A percentile compares a stretch with the other conserved stretches of the same genome.
Conservation (phyloP, 75 land plant genomes). For the Pinus tabuliformis region DNA sequence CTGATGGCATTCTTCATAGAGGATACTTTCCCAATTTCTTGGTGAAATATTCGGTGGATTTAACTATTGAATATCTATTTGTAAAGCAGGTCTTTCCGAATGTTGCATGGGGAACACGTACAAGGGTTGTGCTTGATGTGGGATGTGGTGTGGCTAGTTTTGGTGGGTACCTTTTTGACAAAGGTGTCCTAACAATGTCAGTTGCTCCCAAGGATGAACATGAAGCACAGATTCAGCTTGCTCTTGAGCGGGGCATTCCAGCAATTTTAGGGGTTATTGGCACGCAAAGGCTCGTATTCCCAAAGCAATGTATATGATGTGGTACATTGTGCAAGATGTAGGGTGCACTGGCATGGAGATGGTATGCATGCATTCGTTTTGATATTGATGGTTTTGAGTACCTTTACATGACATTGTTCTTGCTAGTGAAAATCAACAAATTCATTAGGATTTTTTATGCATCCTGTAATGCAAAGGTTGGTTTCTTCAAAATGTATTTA, state of each 20-base stretch:
- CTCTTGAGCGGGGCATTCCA: slow-evolving; percentile 71
- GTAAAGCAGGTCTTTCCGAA: slow-evolving; percentile 56
- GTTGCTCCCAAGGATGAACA: slow-evolving; percentile 77
- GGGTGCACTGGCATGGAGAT: slow-evolving; percentile 87
- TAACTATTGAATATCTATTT: neutral
- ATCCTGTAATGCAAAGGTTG: neutral
- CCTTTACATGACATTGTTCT: neutral
- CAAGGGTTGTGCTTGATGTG: slow-evolving; percentile 74
- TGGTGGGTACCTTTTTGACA: slow-evolving; percentile 63
- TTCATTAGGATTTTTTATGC: neutral
- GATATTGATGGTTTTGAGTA: slow-evolving; percentile 3
- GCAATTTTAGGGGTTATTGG: slow-evolving; percentile 76
- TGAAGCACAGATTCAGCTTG: slow-evolving; percentile 77
- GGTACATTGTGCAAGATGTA: slow-evolving; percentile 84
- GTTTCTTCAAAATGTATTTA: slow-evolving; percentile 1
- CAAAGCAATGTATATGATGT: slow-evolving; percentile 70
- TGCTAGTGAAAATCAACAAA: neutral
- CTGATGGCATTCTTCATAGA: neutral
- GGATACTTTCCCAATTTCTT: neutral
- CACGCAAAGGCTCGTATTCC: slow-evolving; percentile 63
- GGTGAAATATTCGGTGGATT: neutral
- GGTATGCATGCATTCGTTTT: slow-evolving; percentile 32
- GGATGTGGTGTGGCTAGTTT: slow-evolving; percentile 91
- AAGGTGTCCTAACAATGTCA: slow-evolving; percentile 62
- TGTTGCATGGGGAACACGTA: slow-evolving; percentile 63